Percentiles rank a stretch among this genome's conserved stretches.
Conservation (phyloP, 345 rosid genomes). For the Pugionium dolabratum region DNA sequence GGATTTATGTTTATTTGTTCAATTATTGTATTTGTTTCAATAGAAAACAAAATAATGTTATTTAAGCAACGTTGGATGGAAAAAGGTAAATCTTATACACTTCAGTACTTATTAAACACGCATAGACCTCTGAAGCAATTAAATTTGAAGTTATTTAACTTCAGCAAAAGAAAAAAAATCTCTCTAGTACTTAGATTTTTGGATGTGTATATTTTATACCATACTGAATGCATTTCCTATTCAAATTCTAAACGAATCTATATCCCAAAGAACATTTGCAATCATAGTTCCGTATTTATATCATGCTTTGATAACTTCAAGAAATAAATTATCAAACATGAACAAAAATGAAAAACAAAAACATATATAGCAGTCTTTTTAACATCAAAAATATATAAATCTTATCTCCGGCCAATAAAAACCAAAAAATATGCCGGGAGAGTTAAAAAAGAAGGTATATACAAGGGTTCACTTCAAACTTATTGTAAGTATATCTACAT, state of each 20-base stretch:
- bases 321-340: background rate
- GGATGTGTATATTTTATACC: no score
- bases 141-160: background rate
- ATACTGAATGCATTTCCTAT: constrained; percentile 20
- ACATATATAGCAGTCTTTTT: no score
- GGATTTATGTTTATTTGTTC: background rate
- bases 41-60: no score
- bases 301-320: no score
- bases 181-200: no score
- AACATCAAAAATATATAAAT: background rate
- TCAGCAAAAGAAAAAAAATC: background rate
- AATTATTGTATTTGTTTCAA: background rate
- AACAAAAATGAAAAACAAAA: background rate
- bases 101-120: no score
- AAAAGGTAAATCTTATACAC: background rate
- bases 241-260: constrained; percentile 8
- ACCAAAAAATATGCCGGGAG: constrained; percentile 11
- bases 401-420: constrained; percentile 4
- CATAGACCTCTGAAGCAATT: constrained; percentile 3
- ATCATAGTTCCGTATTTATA: background rate
- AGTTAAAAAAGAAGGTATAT: constrained; percentile 19
- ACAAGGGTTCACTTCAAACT: constrained; percentile 20
- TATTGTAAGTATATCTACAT: constrained; percentile 30
- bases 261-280: background rate
- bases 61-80: background rate